Percentiles rank a stretch among this genome's conserved stretches.
Evolutionary conservation across 2,329 filamentous ascomycete species (phyloP).

Genomic region (Epichloe brachyelytri): DNA sequence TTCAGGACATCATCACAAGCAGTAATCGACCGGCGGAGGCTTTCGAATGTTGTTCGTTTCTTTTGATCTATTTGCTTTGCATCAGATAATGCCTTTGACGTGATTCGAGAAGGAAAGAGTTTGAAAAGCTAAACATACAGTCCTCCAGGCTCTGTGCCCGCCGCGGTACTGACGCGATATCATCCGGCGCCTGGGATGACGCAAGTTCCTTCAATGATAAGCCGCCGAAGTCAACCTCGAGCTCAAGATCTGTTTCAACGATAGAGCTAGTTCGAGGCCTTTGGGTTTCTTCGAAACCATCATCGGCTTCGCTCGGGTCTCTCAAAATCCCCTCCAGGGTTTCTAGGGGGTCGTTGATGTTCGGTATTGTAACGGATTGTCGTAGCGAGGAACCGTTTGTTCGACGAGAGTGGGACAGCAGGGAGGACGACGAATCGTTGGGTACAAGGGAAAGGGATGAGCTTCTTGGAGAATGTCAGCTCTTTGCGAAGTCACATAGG

Average conservation of each 20-base stretch:
- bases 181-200: conserved; percentile 17
- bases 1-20: conserved; percentile 88
- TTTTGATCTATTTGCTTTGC: conserved; percentile 47
- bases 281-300: conserved; percentile 5
- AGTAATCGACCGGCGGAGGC: conserved; percentile 76
- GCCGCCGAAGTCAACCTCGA: conserved; percentile 66
- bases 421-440: conserved; percentile 63
- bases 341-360: conserved; percentile 51
- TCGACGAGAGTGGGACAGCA: conserved; percentile 51
- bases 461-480: conserved; percentile 53
- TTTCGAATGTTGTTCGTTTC: conserved; percentile 76
- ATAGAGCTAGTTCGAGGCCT: conserved; percentile 13
- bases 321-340: conserved; percentile 44
- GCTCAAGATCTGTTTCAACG: conserved; percentile 41
- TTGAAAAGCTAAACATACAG: conserved; percentile 38
- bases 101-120: not conserved
- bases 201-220: conserved; percentile 65
- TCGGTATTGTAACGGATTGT: conserved; percentile 34
- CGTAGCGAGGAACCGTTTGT: conserved; percentile 57
- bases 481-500: conserved; percentile 54
- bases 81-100: not conserved
- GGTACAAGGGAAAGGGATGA: conserved; percentile 70
- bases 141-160: conserved; percentile 54
- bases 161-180: conserved; percentile 19
- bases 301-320: conserved; percentile 11